phyloP scores from a whole-genome alignment of 768 basidiomycete species.

The Boletus rufocinnamomeus region DNA sequence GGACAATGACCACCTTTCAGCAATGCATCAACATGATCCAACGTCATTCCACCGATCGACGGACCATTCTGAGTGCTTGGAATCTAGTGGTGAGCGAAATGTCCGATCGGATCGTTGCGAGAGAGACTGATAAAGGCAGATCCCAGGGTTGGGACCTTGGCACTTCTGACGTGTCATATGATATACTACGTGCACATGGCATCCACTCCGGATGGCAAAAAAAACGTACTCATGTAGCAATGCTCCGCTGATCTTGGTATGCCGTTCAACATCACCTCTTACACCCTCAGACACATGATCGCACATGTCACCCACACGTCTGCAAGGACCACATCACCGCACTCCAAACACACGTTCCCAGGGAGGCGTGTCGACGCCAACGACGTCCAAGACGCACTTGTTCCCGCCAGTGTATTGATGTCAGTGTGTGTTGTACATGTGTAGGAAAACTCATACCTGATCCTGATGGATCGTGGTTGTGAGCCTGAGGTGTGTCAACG shows the following conservation, averaged over 20 bases:
- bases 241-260: slow-evolving; percentile 97
- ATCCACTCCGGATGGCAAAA: slow-evolving; percentile 44
- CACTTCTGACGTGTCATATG: no score
- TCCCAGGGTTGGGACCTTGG: slow-evolving; percentile 42
- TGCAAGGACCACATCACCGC: no score
- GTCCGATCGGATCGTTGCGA: neutral
- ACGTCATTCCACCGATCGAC: slow-evolving; percentile 87
- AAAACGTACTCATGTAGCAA: slow-evolving; percentile 88
- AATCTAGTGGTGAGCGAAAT: slow-evolving; percentile 81
- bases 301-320: slow-evolving; percentile 85
- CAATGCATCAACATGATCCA: slow-evolving; percentile 92
- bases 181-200: neutral
- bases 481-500: no score
- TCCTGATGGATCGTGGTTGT: no score
- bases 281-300: slow-evolving; percentile 92
- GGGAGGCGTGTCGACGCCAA: no score
- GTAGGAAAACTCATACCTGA: no score
- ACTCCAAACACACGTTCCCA: no score
- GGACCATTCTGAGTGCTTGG: slow-evolving; percentile 96
- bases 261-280: slow-evolving; percentile 99
- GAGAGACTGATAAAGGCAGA: slow-evolving; percentile 30
- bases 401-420: no score
- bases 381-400: no score
- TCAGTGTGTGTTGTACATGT: no score
- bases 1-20: slow-evolving; percentile 85